Conservation (phyloP, 2,329 filamentous ascomycete species). For the Huntiella savannae region DNA sequence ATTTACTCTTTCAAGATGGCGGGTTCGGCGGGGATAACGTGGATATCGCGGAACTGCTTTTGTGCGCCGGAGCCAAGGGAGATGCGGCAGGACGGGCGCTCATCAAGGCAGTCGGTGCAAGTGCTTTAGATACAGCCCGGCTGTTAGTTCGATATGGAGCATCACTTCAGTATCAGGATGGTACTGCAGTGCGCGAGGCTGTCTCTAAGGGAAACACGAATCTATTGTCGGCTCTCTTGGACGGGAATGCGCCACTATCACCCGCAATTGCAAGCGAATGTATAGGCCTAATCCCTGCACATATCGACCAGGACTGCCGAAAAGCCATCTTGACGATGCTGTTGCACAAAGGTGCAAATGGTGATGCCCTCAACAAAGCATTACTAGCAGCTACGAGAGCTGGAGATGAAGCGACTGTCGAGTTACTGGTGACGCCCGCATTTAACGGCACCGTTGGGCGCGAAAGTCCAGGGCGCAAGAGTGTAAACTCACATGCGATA, state of each 20-base stretch:
- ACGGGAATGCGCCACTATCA: conserved; percentile 21
- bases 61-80: conserved; percentile 38
- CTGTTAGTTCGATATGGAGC: conserved; percentile 35
- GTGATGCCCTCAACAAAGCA: conserved; percentile 27
- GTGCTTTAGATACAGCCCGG: conserved; percentile 34
- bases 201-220: conserved; percentile 27
- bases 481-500: conserved; percentile 23
- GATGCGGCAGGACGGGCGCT: conserved; percentile 29
- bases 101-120: conserved; percentile 27
- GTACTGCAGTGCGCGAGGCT: conserved; percentile 28
- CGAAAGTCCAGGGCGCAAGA: not conserved
- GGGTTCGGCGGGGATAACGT: conserved; percentile 24
- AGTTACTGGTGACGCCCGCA: conserved; percentile 29
- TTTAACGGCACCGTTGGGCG: conserved; percentile 22
- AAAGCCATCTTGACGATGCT: conserved; percentile 26
- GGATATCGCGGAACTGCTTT: conserved; percentile 32
- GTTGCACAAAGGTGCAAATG: conserved; percentile 31
- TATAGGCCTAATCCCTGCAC: conserved; percentile 28
- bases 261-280: conserved; percentile 30
- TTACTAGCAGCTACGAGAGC: conserved; percentile 30
- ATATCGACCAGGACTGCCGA: conserved; percentile 26
- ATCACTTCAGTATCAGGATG: conserved; percentile 34
- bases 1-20: conserved; percentile 24
- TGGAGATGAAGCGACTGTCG: conserved; percentile 27
- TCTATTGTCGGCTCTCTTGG: conserved; percentile 28